phyloP scores from a whole-genome alignment of 345 rosid species.

The Aquilaria malaccensis region DNA sequence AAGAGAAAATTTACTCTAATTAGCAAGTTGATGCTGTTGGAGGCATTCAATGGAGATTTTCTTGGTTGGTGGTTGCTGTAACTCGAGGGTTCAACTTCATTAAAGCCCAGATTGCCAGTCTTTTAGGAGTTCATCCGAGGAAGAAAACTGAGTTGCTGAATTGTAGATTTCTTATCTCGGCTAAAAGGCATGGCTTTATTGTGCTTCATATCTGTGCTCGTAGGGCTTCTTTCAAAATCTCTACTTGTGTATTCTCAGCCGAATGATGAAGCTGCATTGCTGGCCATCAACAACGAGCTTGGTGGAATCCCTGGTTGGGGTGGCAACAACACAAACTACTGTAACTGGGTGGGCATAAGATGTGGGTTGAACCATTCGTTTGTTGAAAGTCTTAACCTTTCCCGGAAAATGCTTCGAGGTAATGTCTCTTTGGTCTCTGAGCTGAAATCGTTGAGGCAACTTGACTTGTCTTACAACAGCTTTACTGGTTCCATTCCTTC shows the following conservation, averaged over 20 bases:
- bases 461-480: slow-evolving; percentile 57
- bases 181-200: slow-evolving; percentile 32
- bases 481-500: slow-evolving; percentile 69
- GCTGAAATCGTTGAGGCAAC: slow-evolving; percentile 58
- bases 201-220: slow-evolving; percentile 35
- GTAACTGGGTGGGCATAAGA: slow-evolving; percentile 67
- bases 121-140: background rate
- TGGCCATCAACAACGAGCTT: slow-evolving; percentile 65
- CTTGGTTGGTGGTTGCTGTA: too few species aligned
- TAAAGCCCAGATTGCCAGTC: too few species aligned
- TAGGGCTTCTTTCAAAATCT: slow-evolving; percentile 48
- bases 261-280: slow-evolving; percentile 48
- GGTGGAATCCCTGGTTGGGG: slow-evolving; percentile 75
- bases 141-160: slow-evolving; percentile 15
- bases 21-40: too few species aligned
- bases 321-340: slow-evolving; percentile 51
- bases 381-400: slow-evolving; percentile 72
- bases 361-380: slow-evolving; percentile 60
- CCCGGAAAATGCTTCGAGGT: slow-evolving; percentile 77
- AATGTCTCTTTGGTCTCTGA: slow-evolving; percentile 58
- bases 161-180: slow-evolving; percentile 4
- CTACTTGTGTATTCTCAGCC: slow-evolving; percentile 36
- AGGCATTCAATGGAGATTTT: too few species aligned
- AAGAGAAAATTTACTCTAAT: too few species aligned
- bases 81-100: too few species aligned